Evolutionary conservation across 2,329 filamentous ascomycete genomes (phyloP), one percentile per base, ranked within the genome.

Genomic region (Penicillium sp.): DNA sequence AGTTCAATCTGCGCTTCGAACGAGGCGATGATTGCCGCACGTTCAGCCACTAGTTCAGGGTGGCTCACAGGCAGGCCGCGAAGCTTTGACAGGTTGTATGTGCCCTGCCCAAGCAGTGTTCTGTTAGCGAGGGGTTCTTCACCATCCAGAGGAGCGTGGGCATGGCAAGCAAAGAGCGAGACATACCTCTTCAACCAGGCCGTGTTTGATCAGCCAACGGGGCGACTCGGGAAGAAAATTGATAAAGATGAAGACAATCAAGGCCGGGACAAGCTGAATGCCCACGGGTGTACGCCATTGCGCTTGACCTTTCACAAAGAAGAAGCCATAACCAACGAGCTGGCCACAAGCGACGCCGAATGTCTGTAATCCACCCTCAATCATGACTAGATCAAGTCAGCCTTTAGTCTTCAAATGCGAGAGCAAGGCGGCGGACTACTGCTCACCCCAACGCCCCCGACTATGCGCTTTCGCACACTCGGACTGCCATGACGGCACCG

Each of bases 381-480:
- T 37, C 35, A 37, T 37, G 35, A 37, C 35, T 37, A 37, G n/a
- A 37, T 19, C n/a, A 37, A 37, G 48, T 50, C 24, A 50, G 39
- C 14, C 33, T 47, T 22, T 56, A 45, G 19, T 59, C 57, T 39
- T 59, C 57, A 37, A 59, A 50, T 7, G 51, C 53, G 29, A 59
- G 16, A 37, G 35, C 6, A 37, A 37, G 35, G n/a, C 3, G 35
- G 35, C 19, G 35, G n/a, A 19, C 35, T 37, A 19, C 35, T 37
- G 35, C 35, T 19, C 19, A 37, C 35, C 35, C 35, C 35, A 37
- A 5, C 50, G 47, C 8, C 57, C 57, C 5, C 57, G 48, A 19
- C 56, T 59, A 19, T 59, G 52, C 11, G 57, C 52, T 31, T 48
- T 56, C 10, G 57, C 53, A 37, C 57, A 59, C 27, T 59, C 57